Percentiles rank a stretch among this genome's conserved stretches.
These are phyloP conservation scores for Nakaseomyces glabratus DNA, from an alignment of 1,139 yeast species.

Conservation along the genomic window DNA sequence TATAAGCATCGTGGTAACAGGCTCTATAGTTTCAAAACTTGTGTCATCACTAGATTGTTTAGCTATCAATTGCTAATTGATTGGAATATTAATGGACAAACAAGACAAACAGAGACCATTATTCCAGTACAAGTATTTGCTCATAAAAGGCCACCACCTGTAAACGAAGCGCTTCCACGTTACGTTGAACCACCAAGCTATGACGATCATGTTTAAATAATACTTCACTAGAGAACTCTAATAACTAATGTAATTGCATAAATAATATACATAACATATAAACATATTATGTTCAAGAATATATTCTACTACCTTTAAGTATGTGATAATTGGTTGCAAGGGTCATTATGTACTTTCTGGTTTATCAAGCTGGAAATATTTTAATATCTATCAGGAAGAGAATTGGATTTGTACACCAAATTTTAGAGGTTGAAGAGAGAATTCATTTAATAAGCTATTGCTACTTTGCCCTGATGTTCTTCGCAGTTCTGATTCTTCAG, in stretches of 20 bases:
- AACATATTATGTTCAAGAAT: no score
- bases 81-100: constrained; percentile 20
- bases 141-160: constrained; percentile 12
- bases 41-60: constrained; percentile 24
- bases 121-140: constrained; percentile 21
- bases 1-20: constrained; percentile 28
- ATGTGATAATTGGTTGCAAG: no score
- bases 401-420: constrained; percentile 30
- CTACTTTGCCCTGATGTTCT: neutral
- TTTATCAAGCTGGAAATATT: neutral
- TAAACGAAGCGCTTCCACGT: constrained; percentile 15
- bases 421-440: constrained; percentile 17
- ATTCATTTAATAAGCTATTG: constrained; percentile 3
- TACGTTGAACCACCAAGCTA: constrained; percentile 17
- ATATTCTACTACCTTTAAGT: no score
- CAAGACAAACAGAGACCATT: constrained; percentile 19
- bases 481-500: neutral
- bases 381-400: constrained; percentile 21
- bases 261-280: no score
- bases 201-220: no score
- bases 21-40: constrained; percentile 25
- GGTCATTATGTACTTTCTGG: neutral
- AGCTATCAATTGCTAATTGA: constrained; percentile 23
- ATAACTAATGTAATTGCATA: no score
- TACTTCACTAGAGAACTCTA: no score